Conservation (phyloP, 2,329 filamentous ascomycete species). For the Boeremia exigua region DNA sequence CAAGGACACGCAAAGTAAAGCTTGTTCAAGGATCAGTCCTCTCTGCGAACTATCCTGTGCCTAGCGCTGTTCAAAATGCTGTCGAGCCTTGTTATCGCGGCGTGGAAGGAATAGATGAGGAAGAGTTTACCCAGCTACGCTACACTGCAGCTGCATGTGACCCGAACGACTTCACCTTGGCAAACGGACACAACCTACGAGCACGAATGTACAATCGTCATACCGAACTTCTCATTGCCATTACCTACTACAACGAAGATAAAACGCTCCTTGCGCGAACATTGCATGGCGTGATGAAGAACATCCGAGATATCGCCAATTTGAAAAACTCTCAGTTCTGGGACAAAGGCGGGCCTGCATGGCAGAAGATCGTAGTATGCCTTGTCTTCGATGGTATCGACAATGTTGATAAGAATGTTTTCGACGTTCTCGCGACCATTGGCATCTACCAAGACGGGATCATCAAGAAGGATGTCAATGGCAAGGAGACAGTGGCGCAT, state of each 20-base stretch:
- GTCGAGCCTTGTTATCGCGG: slow-evolving; percentile 88
- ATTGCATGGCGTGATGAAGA: slow-evolving; percentile 95
- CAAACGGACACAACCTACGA: slow-evolving; percentile 95
- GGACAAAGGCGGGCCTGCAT: slow-evolving; percentile 96
- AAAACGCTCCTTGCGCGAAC: slow-evolving; percentile 88
- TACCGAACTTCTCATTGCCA: slow-evolving; percentile 91
- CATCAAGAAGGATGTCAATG: slow-evolving; percentile 96
- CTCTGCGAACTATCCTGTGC: slow-evolving; percentile 93
- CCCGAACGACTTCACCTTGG: slow-evolving; percentile 94
- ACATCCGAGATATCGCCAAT: slow-evolving; percentile 95
- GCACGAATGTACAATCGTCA: slow-evolving; percentile 97
- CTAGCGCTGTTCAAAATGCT: slow-evolving; percentile 92
- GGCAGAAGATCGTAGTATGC: slow-evolving; percentile 98
- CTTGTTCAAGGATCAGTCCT: slow-evolving; percentile 93
- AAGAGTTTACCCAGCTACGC: slow-evolving; percentile 94
- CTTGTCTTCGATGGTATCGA: slow-evolving; percentile 96
- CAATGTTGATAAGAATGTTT: slow-evolving; percentile 89
- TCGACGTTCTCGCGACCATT: slow-evolving; percentile 89
- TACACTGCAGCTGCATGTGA: slow-evolving; percentile 98
- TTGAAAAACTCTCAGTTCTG: slow-evolving; percentile 91
- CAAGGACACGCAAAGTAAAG: slow-evolving; percentile 93
- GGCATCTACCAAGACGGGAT: slow-evolving; percentile 96
- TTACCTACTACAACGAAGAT: slow-evolving; percentile 99
- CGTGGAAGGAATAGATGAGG: slow-evolving; percentile 79
- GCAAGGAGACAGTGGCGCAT: slow-evolving; percentile 91